Percentiles rank a stretch among this genome's conserved stretches.
Conservation (phyloP, 2,329 filamentous ascomycete species). For the Fusarium coffeatum region DNA sequence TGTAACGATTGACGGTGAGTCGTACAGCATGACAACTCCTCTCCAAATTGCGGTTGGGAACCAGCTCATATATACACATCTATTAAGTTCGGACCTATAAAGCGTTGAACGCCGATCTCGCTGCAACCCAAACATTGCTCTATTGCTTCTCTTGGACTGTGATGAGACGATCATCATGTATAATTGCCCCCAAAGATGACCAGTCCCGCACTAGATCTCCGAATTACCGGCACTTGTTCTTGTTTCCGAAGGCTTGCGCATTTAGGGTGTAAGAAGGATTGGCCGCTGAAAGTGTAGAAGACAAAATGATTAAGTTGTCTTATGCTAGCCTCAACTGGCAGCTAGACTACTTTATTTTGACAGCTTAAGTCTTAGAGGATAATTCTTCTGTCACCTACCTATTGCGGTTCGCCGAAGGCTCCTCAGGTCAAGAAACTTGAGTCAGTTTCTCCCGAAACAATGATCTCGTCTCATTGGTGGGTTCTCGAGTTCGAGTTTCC, state of each 20-base stretch:
- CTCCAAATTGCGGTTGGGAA: not conserved
- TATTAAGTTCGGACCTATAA: not conserved
- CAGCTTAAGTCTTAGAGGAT: no score
- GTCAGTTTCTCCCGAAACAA: not conserved
- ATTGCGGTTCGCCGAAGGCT: not conserved
- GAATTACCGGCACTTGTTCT: constrained; percentile 12
- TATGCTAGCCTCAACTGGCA: no score
- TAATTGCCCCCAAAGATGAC: not conserved
- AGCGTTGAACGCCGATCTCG: not conserved
- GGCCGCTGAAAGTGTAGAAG: not conserved
- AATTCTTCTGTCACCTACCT: no score
- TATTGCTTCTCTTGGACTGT: not conserved
- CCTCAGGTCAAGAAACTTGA: not conserved
- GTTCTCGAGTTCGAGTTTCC: not conserved
- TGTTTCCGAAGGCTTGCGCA: constrained; percentile 5
- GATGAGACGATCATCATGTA: not conserved
- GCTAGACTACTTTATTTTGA: no score
- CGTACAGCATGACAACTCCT: not conserved
- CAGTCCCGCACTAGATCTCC: not conserved
- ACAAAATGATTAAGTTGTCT: no score
- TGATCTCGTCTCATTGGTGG: not conserved
- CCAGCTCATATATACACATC: not conserved
- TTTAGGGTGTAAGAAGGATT: not conserved
- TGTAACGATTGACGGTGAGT: not conserved
- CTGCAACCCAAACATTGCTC: not conserved